These are phyloP conservation scores for Phytophthora ramorum DNA, from an alignment of 352 stramenopile genomes.

Conservation along the genomic window DNA sequence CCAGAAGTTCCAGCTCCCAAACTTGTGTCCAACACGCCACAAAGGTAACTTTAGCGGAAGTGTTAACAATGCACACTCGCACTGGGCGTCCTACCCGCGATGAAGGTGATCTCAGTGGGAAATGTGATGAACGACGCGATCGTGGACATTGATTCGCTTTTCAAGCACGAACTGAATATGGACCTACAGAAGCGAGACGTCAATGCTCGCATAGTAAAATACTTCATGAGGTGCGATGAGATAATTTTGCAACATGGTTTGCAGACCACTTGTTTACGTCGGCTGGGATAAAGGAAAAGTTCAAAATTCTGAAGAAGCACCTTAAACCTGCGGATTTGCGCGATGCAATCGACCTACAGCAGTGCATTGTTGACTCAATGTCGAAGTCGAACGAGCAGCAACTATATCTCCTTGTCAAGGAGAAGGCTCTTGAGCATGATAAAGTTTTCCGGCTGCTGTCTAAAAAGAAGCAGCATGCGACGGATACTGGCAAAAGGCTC, in stretches of 20 bases:
- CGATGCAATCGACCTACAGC: constrained; percentile 9
- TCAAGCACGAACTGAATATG: constrained; percentile 20
- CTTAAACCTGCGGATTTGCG: constrained; percentile 16
- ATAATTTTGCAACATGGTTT: constrained; percentile 31
- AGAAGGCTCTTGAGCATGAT: constrained; percentile 31
- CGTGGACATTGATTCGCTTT: constrained; percentile 20
- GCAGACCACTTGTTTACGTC: constrained; percentile 14
- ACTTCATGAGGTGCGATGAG: constrained; percentile 30
- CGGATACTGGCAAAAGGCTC: background rate
- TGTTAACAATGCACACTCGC: too few species aligned
- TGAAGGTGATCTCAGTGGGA: too few species aligned
- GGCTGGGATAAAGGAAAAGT: constrained; percentile 12
- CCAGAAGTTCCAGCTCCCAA: too few species aligned
- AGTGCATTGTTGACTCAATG: background rate
- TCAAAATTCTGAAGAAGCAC: constrained; percentile 5
- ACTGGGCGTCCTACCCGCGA: too few species aligned
- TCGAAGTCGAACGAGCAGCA: constrained; percentile 9
- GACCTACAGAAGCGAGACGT: constrained; percentile 28
- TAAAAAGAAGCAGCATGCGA: background rate
- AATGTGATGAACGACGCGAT: background rate
- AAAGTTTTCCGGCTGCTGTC: constrained; percentile 9
- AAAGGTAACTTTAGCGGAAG: too few species aligned
- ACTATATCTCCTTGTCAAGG: constrained; percentile 16
- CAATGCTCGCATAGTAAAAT: constrained; percentile 26
- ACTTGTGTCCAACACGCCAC: too few species aligned